Percentiles rank a stretch among this genome's conserved stretches.
Evolutionary conservation across 305 asterid genomes (phyloP).

Genomic region (Rubia balearica): DNA sequence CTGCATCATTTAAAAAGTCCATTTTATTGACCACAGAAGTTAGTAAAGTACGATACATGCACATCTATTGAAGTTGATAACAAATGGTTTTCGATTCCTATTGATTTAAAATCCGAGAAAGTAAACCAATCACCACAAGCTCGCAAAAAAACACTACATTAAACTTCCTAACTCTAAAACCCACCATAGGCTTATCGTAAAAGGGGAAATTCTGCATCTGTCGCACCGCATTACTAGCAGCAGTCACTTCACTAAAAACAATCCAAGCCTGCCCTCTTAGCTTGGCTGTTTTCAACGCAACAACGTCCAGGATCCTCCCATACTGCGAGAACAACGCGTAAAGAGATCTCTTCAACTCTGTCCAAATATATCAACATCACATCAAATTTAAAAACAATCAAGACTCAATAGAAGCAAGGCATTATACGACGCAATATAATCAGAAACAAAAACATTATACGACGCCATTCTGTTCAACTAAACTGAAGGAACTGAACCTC

Average conservation of each 20-base stretch:
- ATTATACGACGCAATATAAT: background rate
- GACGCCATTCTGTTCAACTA: background rate
- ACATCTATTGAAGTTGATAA: background rate
- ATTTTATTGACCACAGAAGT: background rate
- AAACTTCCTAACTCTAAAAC: conserved; percentile 13
- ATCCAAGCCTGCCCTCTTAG: conserved; percentile 99
- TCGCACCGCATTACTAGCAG: conserved; percentile 94
- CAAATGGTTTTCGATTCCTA: background rate
- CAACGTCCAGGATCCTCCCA: conserved; percentile 92
- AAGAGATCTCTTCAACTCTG: conserved; percentile 99
- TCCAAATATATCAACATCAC: conserved; percentile 16
- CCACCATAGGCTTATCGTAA: conserved; percentile 91
- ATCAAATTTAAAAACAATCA: background rate
- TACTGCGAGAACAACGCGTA: conserved; percentile 97
- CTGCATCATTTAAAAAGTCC: conserved; percentile 36
- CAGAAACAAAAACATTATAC: background rate
- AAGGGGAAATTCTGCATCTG: conserved; percentile 98
- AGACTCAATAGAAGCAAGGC: background rate
- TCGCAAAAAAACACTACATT: background rate
- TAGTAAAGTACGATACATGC: background rate
- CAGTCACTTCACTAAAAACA: conserved; percentile 91
- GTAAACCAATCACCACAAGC: background rate
- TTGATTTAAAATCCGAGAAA: background rate
- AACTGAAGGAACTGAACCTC: background rate
- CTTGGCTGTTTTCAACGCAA: conserved; percentile 82